Conservation (phyloP, 1,139 yeast genomes). For the Williopsis jadinii region DNA sequence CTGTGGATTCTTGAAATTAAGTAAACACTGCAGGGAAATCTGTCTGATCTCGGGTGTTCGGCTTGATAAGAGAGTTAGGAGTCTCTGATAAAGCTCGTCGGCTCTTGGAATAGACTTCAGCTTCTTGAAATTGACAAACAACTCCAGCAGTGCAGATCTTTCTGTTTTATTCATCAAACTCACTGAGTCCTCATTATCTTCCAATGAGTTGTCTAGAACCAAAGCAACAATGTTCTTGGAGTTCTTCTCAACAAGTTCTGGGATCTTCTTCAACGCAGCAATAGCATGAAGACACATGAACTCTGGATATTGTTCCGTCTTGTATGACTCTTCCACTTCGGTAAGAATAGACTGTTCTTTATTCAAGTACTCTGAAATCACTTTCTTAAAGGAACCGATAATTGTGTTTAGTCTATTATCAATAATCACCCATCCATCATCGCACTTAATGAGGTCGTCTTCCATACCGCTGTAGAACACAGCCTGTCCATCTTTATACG, state of each 20-base stretch:
- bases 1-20: constrained; percentile 54
- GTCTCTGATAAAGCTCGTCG: constrained; percentile 44
- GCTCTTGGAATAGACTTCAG: constrained; percentile 48
- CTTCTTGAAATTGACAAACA: constrained; percentile 60
- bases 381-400: constrained; percentile 20
- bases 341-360: constrained; percentile 8
- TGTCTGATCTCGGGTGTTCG: constrained; percentile 60
- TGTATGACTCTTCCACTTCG: constrained; percentile 10
- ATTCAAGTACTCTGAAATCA: constrained; percentile 24
- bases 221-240: constrained; percentile 50
- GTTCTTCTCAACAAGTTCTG: constrained; percentile 62
- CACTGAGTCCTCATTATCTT: constrained; percentile 26
- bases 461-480: constrained; percentile 4
- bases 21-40: constrained; percentile 63
- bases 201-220: constrained; percentile 32
- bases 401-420: constrained; percentile 32
- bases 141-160: constrained; percentile 47
- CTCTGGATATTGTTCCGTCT: constrained; percentile 22
- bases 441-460: constrained; percentile 6
- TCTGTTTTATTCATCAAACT: constrained; percentile 41
- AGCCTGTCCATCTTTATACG: background rate
- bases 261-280: constrained; percentile 44
- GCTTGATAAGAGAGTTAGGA: constrained; percentile 55
- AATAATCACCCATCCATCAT: constrained; percentile 24
- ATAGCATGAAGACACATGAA: constrained; percentile 42